Conservation (phyloP, 2,329 filamentous ascomycete species). For the Geoglossum cookeanum region DNA sequence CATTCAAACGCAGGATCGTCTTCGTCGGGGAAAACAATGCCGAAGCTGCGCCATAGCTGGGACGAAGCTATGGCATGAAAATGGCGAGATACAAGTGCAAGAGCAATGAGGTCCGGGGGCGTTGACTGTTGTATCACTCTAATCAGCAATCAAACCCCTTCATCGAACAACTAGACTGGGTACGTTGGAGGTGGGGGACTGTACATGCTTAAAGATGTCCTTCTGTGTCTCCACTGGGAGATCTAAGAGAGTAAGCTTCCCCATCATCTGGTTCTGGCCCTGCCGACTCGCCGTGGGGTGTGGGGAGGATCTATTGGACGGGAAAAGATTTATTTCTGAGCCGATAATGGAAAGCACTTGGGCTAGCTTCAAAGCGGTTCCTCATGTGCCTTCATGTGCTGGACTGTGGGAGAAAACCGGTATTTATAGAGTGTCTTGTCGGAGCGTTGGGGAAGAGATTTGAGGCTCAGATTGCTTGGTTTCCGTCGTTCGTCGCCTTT, state of each 20-base stretch:
- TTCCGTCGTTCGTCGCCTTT: not conserved
- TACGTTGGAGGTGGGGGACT: not conserved
- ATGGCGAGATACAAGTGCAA: slow-evolving; percentile 37
- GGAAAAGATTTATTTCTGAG: not conserved
- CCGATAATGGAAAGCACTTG: not conserved
- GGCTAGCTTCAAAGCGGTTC: not conserved
- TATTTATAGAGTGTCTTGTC: not conserved
- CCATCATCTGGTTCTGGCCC: not conserved
- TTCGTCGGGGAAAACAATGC: slow-evolving; percentile 42
- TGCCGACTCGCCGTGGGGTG: not conserved
- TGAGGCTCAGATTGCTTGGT: not conserved
- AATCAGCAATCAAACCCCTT: not conserved
- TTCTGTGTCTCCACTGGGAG: slow-evolving; percentile 4
- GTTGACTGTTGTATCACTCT: slow-evolving; percentile 24
- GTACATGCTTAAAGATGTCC: slow-evolving; percentile 3
- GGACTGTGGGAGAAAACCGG: not conserved
- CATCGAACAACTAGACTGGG: not conserved
- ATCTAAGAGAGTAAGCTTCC: slow-evolving; percentile 1
- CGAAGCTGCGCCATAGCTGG: slow-evolving; percentile 39
- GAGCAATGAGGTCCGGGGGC: slow-evolving; percentile 33
- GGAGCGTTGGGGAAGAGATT: not conserved
- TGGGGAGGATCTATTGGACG: not conserved
- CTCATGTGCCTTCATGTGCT: not conserved
- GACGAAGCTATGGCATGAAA: slow-evolving; percentile 39
- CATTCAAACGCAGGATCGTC: slow-evolving; percentile 30